A percentile compares a stretch with the other conserved stretches of the same genome.
Conservation (phyloP, 768 basidiomycete species). For the Boletus reticuloceps region DNA sequence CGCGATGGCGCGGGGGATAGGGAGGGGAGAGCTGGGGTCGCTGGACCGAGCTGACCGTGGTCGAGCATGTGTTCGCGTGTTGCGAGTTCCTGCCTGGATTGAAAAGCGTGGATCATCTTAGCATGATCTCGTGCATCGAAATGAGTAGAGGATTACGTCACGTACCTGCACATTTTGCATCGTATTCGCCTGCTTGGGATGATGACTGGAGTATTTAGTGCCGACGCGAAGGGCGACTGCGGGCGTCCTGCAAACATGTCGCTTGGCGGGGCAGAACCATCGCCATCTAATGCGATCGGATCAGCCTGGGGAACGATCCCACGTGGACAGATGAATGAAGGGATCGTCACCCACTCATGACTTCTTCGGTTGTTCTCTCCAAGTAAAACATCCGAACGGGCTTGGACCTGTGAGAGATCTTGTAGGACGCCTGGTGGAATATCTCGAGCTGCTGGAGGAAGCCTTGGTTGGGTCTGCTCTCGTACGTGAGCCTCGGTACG, state of each 20-base stretch:
- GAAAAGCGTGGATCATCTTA: not conserved
- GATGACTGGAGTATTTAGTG: slow-evolving; percentile 55
- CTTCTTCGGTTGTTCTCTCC: slow-evolving; percentile 67
- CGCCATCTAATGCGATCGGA: slow-evolving; percentile 54
- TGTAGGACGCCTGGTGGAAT: slow-evolving; percentile 70
- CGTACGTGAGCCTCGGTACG: not conserved
- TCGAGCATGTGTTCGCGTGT: slow-evolving; percentile 93
- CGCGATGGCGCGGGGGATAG: slow-evolving; percentile 49
- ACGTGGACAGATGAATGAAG: slow-evolving; percentile 1
- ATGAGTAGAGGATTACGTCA: not conserved
- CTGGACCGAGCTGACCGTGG: slow-evolving; percentile 74
- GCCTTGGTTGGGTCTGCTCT: slow-evolving; percentile 74
- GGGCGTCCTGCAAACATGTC: slow-evolving; percentile 80
- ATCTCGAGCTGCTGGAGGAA: slow-evolving; percentile 80
- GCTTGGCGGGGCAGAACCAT: slow-evolving; percentile 59
- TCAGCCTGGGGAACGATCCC: not conserved
- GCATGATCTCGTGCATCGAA: not conserved
- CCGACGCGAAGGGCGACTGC: slow-evolving; percentile 58
- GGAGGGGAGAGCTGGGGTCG: slow-evolving; percentile 50
- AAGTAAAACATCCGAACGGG: slow-evolving; percentile 80
- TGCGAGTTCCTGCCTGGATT: slow-evolving; percentile 68
- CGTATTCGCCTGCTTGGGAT: slow-evolving; percentile 66
- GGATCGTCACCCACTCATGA: slow-evolving; percentile 62
- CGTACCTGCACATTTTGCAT: slow-evolving; percentile 89
- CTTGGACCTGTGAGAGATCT: slow-evolving; percentile 65